These are phyloP conservation scores for Fusarium euwallaceae DNA, from an alignment of 2,329 filamentous ascomycete species.

Conservation along the genomic window DNA sequence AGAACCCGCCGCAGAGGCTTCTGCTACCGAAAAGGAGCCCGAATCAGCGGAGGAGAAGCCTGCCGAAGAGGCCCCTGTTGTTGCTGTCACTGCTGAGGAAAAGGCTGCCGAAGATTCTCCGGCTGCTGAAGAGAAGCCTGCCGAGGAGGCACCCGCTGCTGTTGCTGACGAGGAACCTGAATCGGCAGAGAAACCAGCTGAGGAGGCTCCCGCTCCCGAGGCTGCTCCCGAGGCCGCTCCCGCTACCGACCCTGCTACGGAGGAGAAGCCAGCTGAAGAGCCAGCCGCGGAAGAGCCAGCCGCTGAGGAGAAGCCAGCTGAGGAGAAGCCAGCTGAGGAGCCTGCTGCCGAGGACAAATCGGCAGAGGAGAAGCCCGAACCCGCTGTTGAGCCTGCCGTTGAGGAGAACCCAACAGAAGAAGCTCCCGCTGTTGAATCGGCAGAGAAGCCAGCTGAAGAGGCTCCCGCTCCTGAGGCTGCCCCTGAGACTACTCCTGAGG, in stretches of 20 bases:
- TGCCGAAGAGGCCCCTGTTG: slow-evolving; percentile 4
- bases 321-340: too few species aligned
- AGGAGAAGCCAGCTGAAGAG: background rate
- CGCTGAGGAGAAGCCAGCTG: background rate
- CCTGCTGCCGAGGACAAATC: too few species aligned
- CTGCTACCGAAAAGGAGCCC: slow-evolving; percentile 10
- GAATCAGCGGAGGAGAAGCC: slow-evolving; percentile 6
- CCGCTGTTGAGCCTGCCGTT: background rate
- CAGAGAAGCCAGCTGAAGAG: background rate
- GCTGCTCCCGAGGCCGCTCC: background rate
- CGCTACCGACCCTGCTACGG: too few species aligned
- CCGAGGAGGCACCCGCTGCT: background rate
- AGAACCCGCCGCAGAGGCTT: background rate
- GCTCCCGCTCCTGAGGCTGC: background rate
- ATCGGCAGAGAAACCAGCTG: background rate
- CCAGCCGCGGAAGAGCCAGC: too few species aligned
- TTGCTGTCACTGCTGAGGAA: slow-evolving; percentile 5
- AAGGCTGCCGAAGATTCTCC: background rate
- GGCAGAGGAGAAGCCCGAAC: too few species aligned
- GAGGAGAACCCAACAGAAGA: slow-evolving; percentile 7
- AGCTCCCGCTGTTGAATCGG: background rate
- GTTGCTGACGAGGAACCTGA: background rate
- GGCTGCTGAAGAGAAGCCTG: slow-evolving; percentile 2
- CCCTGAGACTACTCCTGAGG: background rate
- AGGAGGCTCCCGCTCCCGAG: background rate